Base-by-base conservation (phyloP, 164 flowering plant genomes). In the Liquidambar formosana region DNA sequence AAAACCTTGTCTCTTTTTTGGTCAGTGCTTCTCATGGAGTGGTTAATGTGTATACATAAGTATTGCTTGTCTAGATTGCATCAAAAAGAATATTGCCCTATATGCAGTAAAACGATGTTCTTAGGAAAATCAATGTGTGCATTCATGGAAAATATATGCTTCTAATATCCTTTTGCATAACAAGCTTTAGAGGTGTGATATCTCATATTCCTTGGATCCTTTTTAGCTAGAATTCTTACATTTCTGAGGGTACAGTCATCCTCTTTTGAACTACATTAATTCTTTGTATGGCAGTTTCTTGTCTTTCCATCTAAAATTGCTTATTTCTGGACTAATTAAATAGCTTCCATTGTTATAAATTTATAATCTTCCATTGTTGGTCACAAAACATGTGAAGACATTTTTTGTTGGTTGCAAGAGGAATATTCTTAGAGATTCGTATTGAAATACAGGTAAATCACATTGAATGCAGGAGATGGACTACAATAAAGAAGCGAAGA, bases 391-490 rank as follows among this genome's bases (percentile, higher is more conserved):
- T 13, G 27, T 57, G 4, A 9, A n/a, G n/a, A n/a, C 26, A 19
- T 59, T 16, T 49, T 28, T 61, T 41, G 21, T 57, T 63, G 0
- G 43, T 74, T 71, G 62, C n/a, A 63, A 45, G 70, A 75, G 84
- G 69, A 78, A 78, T 84, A 69, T 83, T 83, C 96, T 91, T 87
- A 88, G 92, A 70, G 76, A 80, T 90, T 84, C 75, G 78, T 81
- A 90, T 90, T 94, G 99, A 94, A n/a, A 90, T 89, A 92, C 97
- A 92, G 97, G 99, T 89, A 79, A 88, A 85, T 94, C 94, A 82
- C 84, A 84, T 94, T 94, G 85, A 89, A 91, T 95, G 96, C 97
- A 95, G 99, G 99, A 93, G 96, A 90, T 95, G 97, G 97, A 95
- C 75, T 95, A 95, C 79, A 81, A 64, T 70, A 81, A 66, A 74